Percentiles rank a stretch among this genome's conserved stretches.
Conservation (phyloP, 1,284 basidiomycete genomes). For the Ganoderma meredithae region DNA sequence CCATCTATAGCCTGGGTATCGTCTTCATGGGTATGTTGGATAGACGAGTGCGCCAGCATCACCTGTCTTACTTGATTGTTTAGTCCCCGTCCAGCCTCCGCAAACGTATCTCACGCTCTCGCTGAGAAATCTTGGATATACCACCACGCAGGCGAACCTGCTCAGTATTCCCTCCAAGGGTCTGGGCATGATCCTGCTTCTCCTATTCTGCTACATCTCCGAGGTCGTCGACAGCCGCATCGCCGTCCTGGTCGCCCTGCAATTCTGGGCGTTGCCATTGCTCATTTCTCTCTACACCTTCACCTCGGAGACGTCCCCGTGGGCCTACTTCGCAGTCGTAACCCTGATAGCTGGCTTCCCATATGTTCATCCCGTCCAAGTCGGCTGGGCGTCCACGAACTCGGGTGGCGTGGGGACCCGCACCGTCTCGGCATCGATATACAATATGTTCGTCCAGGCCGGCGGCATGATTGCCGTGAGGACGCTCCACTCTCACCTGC, state of each 20-base stretch:
- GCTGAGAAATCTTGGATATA: constrained; percentile 67
- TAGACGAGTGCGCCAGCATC: constrained; percentile 36
- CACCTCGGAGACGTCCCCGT: constrained; percentile 57
- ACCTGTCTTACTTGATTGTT: constrained; percentile 34
- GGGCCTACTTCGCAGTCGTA: constrained; percentile 66
- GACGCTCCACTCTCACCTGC: constrained; percentile 14
- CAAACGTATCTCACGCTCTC: constrained; percentile 67
- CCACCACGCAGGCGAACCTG: constrained; percentile 66
- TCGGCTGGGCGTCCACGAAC: constrained; percentile 70
- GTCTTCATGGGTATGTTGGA: constrained; percentile 41
- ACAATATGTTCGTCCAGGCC: constrained; percentile 72
- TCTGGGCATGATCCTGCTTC: constrained; percentile 46
- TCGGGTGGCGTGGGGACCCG: constrained; percentile 65
- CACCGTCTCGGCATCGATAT: constrained; percentile 62
- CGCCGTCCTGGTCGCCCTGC: constrained; percentile 59
- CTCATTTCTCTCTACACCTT: constrained; percentile 66
- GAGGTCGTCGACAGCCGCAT: constrained; percentile 64
- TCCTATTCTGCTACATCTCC: constrained; percentile 58
- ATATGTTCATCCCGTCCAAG: constrained; percentile 54
- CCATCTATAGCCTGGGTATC: constrained; percentile 65
- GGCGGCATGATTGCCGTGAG: constrained; percentile 58
- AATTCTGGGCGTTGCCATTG: constrained; percentile 68
- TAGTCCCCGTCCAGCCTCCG: constrained; percentile 59
- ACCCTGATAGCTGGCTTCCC: constrained; percentile 62
- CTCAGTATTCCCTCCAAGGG: constrained; percentile 61